phyloP scores from a whole-genome alignment of 148 eudicot species.

The Rhododendron vialii region DNA sequence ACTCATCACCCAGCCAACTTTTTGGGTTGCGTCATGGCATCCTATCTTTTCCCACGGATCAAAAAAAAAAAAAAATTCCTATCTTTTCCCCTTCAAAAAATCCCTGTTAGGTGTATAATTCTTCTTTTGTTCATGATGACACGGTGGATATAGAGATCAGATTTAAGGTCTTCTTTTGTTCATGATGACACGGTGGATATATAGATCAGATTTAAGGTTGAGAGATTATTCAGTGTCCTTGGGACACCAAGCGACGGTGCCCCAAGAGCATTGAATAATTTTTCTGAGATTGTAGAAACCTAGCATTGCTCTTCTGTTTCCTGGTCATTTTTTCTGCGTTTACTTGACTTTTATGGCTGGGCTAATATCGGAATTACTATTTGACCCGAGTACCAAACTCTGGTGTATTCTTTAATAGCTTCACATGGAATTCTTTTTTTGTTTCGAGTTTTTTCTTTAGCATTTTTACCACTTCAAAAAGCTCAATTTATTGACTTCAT shows the following conservation, averaged over 20 bases:
- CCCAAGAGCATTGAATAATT: too few relatives aligned
- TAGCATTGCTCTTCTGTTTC: background rate
- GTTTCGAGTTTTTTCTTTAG: background rate
- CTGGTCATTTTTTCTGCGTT: background rate
- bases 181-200: too few relatives aligned
- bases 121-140: too few relatives aligned
- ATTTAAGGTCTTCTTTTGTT: background rate
- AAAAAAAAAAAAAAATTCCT: too few relatives aligned
- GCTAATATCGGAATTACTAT: background rate
- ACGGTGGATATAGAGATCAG: too few relatives aligned
- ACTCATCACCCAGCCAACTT: too few relatives aligned
- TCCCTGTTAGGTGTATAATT: background rate
- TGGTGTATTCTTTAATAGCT: background rate
- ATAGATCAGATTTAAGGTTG: background rate
- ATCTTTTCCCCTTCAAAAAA: too few relatives aligned
- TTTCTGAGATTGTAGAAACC: background rate
- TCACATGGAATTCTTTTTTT: background rate
- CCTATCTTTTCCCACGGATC: too few relatives aligned
- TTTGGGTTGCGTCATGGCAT: too few relatives aligned
- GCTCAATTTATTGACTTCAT: background rate
- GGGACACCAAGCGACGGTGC: too few relatives aligned
- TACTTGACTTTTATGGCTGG: background rate
- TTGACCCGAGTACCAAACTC: background rate
- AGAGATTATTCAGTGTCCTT: too few relatives aligned
- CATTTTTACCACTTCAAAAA: background rate